phyloP scores from a whole-genome alignment of 1,139 yeast genomes.

The Suhomyces terraborum region DNA sequence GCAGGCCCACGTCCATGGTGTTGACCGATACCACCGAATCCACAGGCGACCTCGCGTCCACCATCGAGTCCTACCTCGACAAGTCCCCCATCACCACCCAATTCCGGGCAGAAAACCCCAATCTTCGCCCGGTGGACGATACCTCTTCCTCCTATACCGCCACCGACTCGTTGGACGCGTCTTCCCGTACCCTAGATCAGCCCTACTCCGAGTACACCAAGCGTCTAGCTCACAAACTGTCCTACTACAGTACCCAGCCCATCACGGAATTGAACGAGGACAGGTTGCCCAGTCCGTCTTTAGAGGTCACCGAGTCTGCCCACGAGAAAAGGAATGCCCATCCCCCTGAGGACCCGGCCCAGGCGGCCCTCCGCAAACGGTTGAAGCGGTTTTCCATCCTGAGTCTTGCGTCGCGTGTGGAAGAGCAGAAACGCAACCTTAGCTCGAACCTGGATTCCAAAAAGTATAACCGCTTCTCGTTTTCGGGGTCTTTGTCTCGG shows the following conservation, averaged over 20 bases:
- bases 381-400: constrained; percentile 18
- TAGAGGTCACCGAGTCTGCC: constrained; percentile 12
- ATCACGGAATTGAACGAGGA: constrained; percentile 14
- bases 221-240: constrained; percentile 14
- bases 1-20: constrained; percentile 5
- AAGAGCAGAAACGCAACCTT: too few species aligned
- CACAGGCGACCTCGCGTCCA: constrained; percentile 4
- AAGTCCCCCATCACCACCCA: constrained; percentile 27
- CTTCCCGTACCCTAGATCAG: constrained; percentile 16
- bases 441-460: background rate
- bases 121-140: constrained; percentile 25
- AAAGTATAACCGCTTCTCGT: constrained; percentile 13
- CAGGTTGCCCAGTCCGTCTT: constrained; percentile 20
- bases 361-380: constrained; percentile 7
- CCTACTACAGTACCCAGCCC: constrained; percentile 19
- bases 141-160: constrained; percentile 1
- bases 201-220: constrained; percentile 7
- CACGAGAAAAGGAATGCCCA: background rate
- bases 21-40: constrained; percentile 7
- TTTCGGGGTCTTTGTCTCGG: constrained; percentile 15
- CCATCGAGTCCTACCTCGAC: constrained; percentile 27
- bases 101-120: constrained; percentile 31
- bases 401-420: constrained; percentile 7
- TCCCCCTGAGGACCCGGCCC: constrained; percentile 3
- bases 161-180: background rate